Base-by-base conservation (phyloP, 163 green algal genomes). In the Smithsoniella earleae region DNA sequence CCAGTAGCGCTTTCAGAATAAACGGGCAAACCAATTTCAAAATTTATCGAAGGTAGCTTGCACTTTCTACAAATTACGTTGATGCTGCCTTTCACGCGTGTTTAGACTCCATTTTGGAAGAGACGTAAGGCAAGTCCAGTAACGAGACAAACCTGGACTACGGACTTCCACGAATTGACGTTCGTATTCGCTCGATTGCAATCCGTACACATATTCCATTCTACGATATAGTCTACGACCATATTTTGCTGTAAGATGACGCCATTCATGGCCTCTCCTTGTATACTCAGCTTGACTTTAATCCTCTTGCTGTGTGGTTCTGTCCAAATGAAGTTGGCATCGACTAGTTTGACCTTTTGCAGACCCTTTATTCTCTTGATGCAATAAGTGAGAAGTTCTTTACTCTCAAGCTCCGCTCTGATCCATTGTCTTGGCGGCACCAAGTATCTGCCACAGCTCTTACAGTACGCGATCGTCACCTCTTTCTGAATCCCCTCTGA, bases 301-400 rank as follows among this genome's bases (percentile, higher is more conserved):
- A 99, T 80, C 6, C 94, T 82, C 78, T 95, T 96, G 33, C 83
- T 94, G 83, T 99, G 94, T 2, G 94, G 94, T 86, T 99, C 94
- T 16, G 94, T 99, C 94, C 94, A 99, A 27, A 98, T 91, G 81
- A 99, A 99, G 1, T 87, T 86, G 25, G 94, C 94, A 76, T 99
- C 94, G 40, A 98, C 86, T 20, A 99, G 90, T 84, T 98, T 97
- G 5, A 97, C 90, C 79, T 92, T 88, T 3, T 81, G 62, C 77
- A 97, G 76, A 16, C 91, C 91, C 66, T 88, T 90, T 49, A 96
- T 87, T 45, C 89, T 86, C 85, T 98, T 98, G 49, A 98, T 83
- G 81, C 92, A 98, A 66, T 94, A 96, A 8, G 90, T 95, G 25
- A 99, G 88, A 73, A 99, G 89, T 83, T 98, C 95, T 80, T 96